phyloP scores from a whole-genome alignment of 495 filamentous ascomycete genomes.

The Penicillium parvum region DNA sequence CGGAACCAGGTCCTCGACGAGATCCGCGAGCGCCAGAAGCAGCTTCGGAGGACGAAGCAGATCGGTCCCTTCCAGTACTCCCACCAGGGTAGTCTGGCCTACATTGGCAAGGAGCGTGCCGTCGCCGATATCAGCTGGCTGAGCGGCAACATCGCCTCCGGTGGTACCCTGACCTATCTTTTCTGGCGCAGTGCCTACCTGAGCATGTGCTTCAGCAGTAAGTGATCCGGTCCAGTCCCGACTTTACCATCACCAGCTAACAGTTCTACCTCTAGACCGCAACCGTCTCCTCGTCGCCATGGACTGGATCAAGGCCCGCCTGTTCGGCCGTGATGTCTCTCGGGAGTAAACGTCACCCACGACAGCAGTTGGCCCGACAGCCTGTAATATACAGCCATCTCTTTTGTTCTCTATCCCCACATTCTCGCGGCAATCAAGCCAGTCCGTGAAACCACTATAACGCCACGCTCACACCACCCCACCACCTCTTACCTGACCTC shows the following conservation, averaged over 20 bases:
- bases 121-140: conserved; percentile 97
- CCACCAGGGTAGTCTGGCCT: conserved; percentile 92
- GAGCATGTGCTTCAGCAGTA: conserved; percentile 99
- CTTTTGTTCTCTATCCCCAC: conserved; percentile 12
- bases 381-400: conserved; percentile 13
- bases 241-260: neutral
- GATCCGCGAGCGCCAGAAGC: conserved; percentile 80
- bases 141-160: conserved; percentile 88
- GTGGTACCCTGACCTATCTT: conserved; percentile 76
- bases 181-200: conserved; percentile 98
- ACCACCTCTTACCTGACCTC: conserved; percentile 11
- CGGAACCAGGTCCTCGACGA: conserved; percentile 56
- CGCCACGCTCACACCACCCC: conserved; percentile 19
- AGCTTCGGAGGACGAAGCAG: conserved; percentile 83
- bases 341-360: conserved; percentile 60
- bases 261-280: conserved; percentile 51
- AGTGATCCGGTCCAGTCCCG: conserved; percentile 34
- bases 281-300: conserved; percentile 89
- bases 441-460: conserved; percentile 10
- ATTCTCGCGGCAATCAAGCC: conserved; percentile 3
- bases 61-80: conserved; percentile 96
- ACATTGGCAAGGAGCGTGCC: conserved; percentile 96
- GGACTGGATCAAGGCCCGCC: conserved; percentile 94
- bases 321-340: conserved; percentile 94
- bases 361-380: conserved; percentile 4